phyloP scores from a whole-genome alignment of 2,329 filamentous ascomycete genomes.

The Trichoderma guizhouense region DNA sequence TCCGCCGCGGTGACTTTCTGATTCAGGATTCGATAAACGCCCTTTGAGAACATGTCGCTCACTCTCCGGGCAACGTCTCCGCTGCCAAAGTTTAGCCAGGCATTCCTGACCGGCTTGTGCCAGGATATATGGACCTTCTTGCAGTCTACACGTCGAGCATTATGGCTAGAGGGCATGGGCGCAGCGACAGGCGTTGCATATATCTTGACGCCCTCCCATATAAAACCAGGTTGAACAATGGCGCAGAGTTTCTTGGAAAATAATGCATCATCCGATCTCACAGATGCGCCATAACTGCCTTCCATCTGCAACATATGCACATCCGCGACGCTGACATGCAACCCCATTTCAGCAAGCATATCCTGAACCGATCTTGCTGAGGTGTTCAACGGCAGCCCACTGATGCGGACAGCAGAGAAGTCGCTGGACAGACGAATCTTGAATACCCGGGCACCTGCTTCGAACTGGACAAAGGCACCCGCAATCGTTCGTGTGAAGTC shows the following conservation, averaged over 20 bases:
- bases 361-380: slow-evolving; percentile 4
- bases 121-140: slow-evolving; percentile 37
- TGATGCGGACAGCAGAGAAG: slow-evolving; percentile 36
- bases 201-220: neutral
- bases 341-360: neutral
- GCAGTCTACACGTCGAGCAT: slow-evolving; percentile 30
- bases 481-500: neutral
- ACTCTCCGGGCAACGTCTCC: neutral
- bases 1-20: slow-evolving; percentile 2
- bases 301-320: neutral
- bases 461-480: slow-evolving; percentile 32
- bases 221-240: neutral
- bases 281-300: neutral
- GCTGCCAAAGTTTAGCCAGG: slow-evolving; percentile 30
- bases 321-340: neutral
- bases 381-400: slow-evolving; percentile 25
- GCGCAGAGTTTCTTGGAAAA: slow-evolving; percentile 12
- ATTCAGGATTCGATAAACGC: neutral
- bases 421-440: slow-evolving; percentile 34
- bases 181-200: slow-evolving; percentile 21
- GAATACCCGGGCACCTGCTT: slow-evolving; percentile 29
- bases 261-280: neutral
- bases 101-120: slow-evolving; percentile 31
- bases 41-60: neutral
- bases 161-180: slow-evolving; percentile 25